A percentile compares a stretch with the other conserved stretches of the same genome.
phyloP scores from a whole-genome alignment of 768 basidiomycete species.

The Trametes elegans region DNA sequence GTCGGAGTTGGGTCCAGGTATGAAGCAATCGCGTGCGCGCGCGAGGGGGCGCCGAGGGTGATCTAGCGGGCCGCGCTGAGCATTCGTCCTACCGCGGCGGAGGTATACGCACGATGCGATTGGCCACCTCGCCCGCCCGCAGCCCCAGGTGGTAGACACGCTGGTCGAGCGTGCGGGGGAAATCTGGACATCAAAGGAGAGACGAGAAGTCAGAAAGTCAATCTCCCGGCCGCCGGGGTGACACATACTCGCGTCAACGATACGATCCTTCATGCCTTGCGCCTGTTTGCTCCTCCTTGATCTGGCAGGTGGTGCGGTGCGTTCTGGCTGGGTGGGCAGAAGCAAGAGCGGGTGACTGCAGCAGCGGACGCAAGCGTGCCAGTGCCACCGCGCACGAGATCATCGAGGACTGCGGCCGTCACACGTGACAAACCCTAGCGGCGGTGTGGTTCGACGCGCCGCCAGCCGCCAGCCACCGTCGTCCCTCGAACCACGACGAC shows the following conservation, averaged over 20 bases:
- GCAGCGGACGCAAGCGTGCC: neutral
- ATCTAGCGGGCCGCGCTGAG: slow-evolving; percentile 41
- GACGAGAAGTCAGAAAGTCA: slow-evolving; percentile 7
- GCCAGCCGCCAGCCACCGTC: neutral
- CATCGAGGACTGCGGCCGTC: slow-evolving; percentile 11
- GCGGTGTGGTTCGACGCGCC: slow-evolving; percentile 7
- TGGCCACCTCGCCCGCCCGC: slow-evolving; percentile 74
- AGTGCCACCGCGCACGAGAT: neutral
- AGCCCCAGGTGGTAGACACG: slow-evolving; percentile 82
- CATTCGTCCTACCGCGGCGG: slow-evolving; percentile 1
- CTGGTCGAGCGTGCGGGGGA: slow-evolving; percentile 68
- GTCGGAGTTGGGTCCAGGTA: slow-evolving; percentile 58
- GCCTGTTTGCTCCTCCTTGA: neutral
- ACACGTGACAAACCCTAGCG: slow-evolving; percentile 13
- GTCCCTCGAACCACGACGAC: neutral
- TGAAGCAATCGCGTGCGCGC: slow-evolving; percentile 58
- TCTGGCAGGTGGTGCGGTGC: neutral
- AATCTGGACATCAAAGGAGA: slow-evolving; percentile 52
- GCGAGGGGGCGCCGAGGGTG: slow-evolving; percentile 71
- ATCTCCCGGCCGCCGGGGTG: neutral
- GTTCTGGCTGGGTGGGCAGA: slow-evolving; percentile 1
- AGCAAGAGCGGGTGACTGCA: neutral
- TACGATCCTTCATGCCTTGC: slow-evolving; percentile 11
- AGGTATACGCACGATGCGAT: slow-evolving; percentile 58
- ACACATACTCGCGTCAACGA: slow-evolving; percentile 20